Conservation (phyloP, 2,329 filamentous ascomycete genomes). For the Domatiomyces catenatus region DNA sequence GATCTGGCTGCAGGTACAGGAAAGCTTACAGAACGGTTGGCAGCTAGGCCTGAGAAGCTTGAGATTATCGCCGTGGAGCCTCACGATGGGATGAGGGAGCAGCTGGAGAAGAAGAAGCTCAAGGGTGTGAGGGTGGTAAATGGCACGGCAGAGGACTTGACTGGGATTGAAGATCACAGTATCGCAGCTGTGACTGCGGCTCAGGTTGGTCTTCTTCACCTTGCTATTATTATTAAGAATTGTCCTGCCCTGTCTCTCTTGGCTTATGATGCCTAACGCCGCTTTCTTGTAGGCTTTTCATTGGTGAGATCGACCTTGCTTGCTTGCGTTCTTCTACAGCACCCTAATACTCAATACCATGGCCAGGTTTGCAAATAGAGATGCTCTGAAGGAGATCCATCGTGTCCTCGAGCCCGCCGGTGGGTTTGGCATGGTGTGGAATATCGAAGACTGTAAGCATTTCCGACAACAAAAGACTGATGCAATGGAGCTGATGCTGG, state of each 20-base stretch:
- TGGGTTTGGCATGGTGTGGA: slow-evolving; percentile 56
- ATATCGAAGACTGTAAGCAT: slow-evolving; percentile 51
- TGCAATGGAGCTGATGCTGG: slow-evolving; percentile 2
- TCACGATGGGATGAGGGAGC: slow-evolving; percentile 48
- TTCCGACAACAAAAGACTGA: not conserved
- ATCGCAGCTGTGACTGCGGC: slow-evolving; percentile 52
- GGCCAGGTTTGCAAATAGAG: slow-evolving; percentile 50
- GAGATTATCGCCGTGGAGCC: slow-evolving; percentile 49
- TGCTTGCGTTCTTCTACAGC: not conserved
- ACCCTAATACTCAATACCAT: not conserved
- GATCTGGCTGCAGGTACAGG: slow-evolving; percentile 56
- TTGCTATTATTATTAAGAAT: no score
- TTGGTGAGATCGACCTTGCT: slow-evolving; percentile 31
- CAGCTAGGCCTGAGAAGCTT: slow-evolving; percentile 43
- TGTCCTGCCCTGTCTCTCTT: not conserved
- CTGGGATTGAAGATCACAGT: slow-evolving; percentile 35
- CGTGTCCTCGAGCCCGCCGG: slow-evolving; percentile 47
- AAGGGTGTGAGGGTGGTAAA: slow-evolving; percentile 38
- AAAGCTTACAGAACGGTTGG: slow-evolving; percentile 52
- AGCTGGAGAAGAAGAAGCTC: slow-evolving; percentile 44
- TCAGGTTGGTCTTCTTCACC: slow-evolving; percentile 38
- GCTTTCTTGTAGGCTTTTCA: slow-evolving; percentile 28
- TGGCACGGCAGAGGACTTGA: slow-evolving; percentile 44
- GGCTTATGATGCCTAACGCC: no score
- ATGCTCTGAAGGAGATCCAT: slow-evolving; percentile 50